Percentiles rank a stretch among this genome's conserved stretches.
Conservation (phyloP, 768 basidiomycete genomes). For the Mrakia hoshinonis region DNA sequence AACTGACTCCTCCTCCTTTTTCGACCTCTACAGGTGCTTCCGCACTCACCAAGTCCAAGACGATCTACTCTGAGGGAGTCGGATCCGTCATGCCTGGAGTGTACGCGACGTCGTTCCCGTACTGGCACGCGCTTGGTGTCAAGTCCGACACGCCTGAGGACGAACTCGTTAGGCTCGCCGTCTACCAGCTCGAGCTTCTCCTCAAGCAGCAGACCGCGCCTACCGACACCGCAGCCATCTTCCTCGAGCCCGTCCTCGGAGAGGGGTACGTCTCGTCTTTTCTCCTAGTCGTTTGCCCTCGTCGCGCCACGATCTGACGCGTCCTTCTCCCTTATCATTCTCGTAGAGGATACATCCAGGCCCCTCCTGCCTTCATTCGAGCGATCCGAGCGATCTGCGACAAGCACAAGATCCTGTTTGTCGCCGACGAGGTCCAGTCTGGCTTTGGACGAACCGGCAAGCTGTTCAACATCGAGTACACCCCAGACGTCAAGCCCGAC, state of each 20-base stretch:
- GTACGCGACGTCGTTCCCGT: slow-evolving; percentile 74
- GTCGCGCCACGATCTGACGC: not conserved
- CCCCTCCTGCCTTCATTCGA: slow-evolving; percentile 66
- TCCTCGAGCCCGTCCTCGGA: slow-evolving; percentile 86
- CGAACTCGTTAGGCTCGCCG: slow-evolving; percentile 54
- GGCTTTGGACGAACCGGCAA: slow-evolving; percentile 84
- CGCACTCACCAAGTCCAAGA: slow-evolving; percentile 55
- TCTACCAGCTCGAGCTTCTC: slow-evolving; percentile 74
- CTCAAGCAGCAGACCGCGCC: slow-evolving; percentile 72
- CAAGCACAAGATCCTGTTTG: slow-evolving; percentile 67
- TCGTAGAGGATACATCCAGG: slow-evolving; percentile 68
- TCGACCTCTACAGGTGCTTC: not conserved
- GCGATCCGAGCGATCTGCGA: slow-evolving; percentile 80
- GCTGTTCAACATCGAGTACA: slow-evolving; percentile 62
- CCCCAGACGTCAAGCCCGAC: slow-evolving; percentile 72
- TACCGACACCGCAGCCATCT: slow-evolving; percentile 79
- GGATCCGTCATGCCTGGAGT: slow-evolving; percentile 42
- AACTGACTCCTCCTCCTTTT: not conserved
- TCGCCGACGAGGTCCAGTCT: slow-evolving; percentile 45
- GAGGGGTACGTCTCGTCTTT: slow-evolving; percentile 52
- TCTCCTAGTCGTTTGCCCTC: not conserved
- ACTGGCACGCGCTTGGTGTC: slow-evolving; percentile 76
- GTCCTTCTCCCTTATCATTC: not conserved
- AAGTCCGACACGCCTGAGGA: slow-evolving; percentile 51
- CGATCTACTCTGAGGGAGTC: slow-evolving; percentile 67